A percentile compares a stretch with the other conserved stretches of the same genome.
phyloP scores from a whole-genome alignment of 2,329 filamentous ascomycete species.

The Aureobasidium sp. region DNA sequence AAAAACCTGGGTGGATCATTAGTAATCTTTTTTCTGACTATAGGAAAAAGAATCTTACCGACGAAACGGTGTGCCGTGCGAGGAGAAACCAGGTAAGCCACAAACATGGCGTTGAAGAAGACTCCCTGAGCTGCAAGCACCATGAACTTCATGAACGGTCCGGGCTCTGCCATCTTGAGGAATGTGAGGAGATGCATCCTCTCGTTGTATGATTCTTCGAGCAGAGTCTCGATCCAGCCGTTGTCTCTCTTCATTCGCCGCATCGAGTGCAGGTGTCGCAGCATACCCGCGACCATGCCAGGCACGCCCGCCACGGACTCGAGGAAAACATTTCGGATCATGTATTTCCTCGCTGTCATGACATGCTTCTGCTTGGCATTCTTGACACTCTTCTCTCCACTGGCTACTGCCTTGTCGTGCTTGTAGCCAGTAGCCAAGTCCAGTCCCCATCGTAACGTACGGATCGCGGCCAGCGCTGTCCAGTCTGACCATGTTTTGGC shows the following conservation, averaged over 20 bases:
- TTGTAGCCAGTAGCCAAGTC: constrained; percentile 75
- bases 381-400: constrained; percentile 30
- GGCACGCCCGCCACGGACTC: constrained; percentile 93
- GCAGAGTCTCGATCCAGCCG: constrained; percentile 62
- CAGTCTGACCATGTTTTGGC: constrained; percentile 68
- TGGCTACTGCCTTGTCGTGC: constrained; percentile 52
- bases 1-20: constrained; percentile 49
- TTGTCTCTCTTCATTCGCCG: constrained; percentile 85
- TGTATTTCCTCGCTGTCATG: constrained; percentile 82
- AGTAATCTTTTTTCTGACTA: too few relatives aligned
- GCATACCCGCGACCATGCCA: constrained; percentile 94
- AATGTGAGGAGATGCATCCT: constrained; percentile 70
- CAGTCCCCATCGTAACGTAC: constrained; percentile 69
- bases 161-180: constrained; percentile 77
- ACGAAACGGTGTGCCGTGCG: constrained; percentile 91
- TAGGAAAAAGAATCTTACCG: constrained; percentile 29
- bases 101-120: constrained; percentile 91
- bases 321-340: constrained; percentile 84
- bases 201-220: constrained; percentile 34
- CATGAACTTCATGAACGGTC: constrained; percentile 85
- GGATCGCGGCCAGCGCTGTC: constrained; percentile 69
- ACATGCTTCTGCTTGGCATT: constrained; percentile 56
- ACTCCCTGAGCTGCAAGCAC: constrained; percentile 89
- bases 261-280: constrained; percentile 79
- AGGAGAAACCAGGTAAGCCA: constrained; percentile 80